Percentiles rank a stretch among this genome's conserved stretches.
Evolutionary conservation across 495 filamentous ascomycete genomes (phyloP).

Genomic region (Hypoxylon fuscum): DNA sequence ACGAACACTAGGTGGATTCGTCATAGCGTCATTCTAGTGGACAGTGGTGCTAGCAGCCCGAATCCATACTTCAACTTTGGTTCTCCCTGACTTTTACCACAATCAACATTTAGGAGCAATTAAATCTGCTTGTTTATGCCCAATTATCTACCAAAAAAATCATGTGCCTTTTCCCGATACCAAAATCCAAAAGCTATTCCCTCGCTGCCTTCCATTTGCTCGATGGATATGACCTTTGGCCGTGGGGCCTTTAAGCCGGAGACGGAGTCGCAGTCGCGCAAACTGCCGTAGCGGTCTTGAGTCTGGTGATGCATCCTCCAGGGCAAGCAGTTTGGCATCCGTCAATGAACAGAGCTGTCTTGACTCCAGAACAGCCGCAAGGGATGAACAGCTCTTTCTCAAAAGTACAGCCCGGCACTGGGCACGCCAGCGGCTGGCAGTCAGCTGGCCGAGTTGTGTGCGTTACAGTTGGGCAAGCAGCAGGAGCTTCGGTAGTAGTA

Average conservation of each 20-base stretch:
- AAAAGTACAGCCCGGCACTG: conserved; percentile 51
- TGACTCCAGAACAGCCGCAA: conserved; percentile 48
- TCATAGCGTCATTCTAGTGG: conserved; percentile 28
- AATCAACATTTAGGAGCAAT: neutral
- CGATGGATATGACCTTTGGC: no score
- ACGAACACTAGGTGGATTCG: conserved; percentile 15
- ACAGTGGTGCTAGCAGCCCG: neutral
- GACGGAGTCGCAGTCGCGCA: conserved; percentile 27
- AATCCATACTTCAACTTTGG: neutral
- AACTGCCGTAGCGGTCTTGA: conserved; percentile 41
- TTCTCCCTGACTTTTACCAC: neutral
- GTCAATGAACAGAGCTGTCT: conserved; percentile 51
- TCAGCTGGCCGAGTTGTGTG: conserved; percentile 49
- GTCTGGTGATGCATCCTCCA: conserved; percentile 47
- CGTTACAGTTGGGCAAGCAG: conserved; percentile 52
- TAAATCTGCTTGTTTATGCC: neutral
- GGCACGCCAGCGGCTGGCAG: conserved; percentile 50
- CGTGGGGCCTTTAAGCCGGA: conserved; percentile 2
- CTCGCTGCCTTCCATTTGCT: neutral
- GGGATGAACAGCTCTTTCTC: conserved; percentile 45
- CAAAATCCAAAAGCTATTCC: neutral
- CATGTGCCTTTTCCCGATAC: neutral
- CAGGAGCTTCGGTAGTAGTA: neutral
- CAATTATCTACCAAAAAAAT: neutral
- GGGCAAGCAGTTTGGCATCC: conserved; percentile 52